Evolutionary conservation across 805 yeast species (phyloP).

Genomic region (Isabelozyma pseudorhagii): DNA sequence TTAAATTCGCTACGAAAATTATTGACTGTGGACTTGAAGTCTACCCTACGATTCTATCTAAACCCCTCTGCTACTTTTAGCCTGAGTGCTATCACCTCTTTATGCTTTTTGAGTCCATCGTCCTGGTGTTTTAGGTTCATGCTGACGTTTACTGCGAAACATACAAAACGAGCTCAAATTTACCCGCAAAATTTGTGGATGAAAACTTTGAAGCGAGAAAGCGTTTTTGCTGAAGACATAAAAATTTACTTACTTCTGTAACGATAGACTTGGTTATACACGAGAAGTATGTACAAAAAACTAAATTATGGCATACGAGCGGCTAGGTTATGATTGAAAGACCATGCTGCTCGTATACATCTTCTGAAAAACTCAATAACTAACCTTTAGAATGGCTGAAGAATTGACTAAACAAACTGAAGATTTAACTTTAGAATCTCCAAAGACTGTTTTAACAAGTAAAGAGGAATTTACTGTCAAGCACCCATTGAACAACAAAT

Average conservation of each 20-base stretch:
- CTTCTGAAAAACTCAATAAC: not conserved
- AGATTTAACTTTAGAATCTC: constrained; percentile 37
- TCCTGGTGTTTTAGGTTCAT: not conserved
- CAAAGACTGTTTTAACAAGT: constrained; percentile 54
- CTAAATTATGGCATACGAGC: too few species aligned
- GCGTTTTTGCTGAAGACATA: not conserved
- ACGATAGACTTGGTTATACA: not conserved
- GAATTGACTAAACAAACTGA: constrained; percentile 44
- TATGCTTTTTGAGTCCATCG: too few species aligned
- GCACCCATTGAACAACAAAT: constrained; percentile 86
- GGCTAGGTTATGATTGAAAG: too few species aligned
- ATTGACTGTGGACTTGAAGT: too few species aligned
- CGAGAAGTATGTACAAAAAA: not conserved
- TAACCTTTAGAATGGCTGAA: constrained; percentile 34
- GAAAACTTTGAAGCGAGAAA: not conserved
- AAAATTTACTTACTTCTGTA: not conserved
- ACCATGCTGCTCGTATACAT: not conserved
- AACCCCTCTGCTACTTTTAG: too few species aligned
- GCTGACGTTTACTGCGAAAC: not conserved
- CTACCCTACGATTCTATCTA: too few species aligned
- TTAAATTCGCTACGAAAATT: too few species aligned
- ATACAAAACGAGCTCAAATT: not conserved
- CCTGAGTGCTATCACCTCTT: too few species aligned
- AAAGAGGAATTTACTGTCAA: constrained; percentile 67
- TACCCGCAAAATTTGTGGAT: not conserved